Evolutionary conservation across 371 early-diverging fungal genomes (phyloP).

Genomic region (Actinomucor elegans): DNA sequence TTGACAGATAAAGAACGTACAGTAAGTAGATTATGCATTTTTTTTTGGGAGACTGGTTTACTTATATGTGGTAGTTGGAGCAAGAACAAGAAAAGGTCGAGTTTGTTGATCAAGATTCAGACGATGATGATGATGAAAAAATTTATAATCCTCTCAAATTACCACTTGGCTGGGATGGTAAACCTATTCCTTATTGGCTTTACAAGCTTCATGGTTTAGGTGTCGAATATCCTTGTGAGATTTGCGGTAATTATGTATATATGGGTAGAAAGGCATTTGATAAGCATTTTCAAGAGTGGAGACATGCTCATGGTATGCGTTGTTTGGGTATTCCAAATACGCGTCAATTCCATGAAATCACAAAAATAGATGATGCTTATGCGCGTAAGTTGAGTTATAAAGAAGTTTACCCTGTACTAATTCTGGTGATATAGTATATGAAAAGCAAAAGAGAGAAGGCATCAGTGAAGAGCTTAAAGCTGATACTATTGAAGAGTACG

Average conservation of each 20-base stretch:
- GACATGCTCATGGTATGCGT: conserved; percentile 95
- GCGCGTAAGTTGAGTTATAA: conserved; percentile 61
- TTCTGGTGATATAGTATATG: conserved; percentile 65
- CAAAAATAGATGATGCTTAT: conserved; percentile 89
- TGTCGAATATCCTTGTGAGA: conserved; percentile 95
- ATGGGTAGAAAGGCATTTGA: conserved; percentile 98
- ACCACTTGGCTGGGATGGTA: conserved; percentile 98
- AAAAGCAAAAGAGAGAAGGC: conserved; percentile 71
- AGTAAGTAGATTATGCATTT: conserved; percentile 33
- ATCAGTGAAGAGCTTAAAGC: conserved; percentile 65
- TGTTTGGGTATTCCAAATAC: conserved; percentile 94
- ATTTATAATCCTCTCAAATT: conserved; percentile 96
- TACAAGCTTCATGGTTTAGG: conserved; percentile 97
- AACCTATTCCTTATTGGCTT: conserved; percentile 98
- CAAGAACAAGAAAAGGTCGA: conserved; percentile 80
- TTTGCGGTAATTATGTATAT: conserved; percentile 95
- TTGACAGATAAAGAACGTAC: conserved; percentile 86
- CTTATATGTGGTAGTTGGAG: conserved; percentile 30
- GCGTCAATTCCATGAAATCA: conserved; percentile 93
- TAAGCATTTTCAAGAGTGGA: conserved; percentile 93
- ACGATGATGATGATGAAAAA: conserved; percentile 86
- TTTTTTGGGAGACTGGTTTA: neutral
- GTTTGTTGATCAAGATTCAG: conserved; percentile 68
- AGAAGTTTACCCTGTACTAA: neutral
- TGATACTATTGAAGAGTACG: conserved; percentile 92